phyloP scores from a whole-genome alignment of 495 filamentous ascomycete species.

The Penicillium alfredii region DNA sequence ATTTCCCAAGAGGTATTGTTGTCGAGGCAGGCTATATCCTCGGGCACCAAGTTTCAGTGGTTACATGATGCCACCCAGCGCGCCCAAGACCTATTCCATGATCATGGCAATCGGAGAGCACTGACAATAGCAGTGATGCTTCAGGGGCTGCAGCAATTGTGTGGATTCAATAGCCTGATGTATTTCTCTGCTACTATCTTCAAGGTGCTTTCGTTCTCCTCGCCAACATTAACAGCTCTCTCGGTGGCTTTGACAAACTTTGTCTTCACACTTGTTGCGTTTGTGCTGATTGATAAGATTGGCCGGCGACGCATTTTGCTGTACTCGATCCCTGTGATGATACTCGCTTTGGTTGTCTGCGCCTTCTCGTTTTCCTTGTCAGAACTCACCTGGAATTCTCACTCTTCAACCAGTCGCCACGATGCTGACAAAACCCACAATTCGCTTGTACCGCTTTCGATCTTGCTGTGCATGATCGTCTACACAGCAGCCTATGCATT shows the following conservation, averaged over 20 bases:
- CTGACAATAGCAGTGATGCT: constrained; percentile 78
- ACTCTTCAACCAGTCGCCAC: constrained; percentile 3
- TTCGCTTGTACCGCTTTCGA: constrained; percentile 35
- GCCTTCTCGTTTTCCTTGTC: constrained; percentile 62
- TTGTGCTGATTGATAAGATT: constrained; percentile 71
- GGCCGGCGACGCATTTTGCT: constrained; percentile 78
- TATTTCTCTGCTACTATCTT: constrained; percentile 95
- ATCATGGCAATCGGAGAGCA: constrained; percentile 67
- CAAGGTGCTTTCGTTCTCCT: constrained; percentile 66
- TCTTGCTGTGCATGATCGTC: constrained; percentile 67
- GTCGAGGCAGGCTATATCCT: constrained; percentile 15
- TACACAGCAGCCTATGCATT: constrained; percentile 82
- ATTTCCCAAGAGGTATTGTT: constrained; percentile 58
- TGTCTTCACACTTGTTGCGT: constrained; percentile 68
- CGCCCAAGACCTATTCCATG: constrained; percentile 49
- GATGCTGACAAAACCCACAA: constrained; percentile 5
- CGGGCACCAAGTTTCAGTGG: constrained; percentile 19
- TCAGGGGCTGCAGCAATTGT: constrained; percentile 84
- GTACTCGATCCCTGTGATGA: constrained; percentile 81
- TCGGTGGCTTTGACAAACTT: constrained; percentile 82
- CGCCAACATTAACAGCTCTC: constrained; percentile 75
- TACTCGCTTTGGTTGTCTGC: constrained; percentile 59
- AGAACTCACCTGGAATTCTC: constrained; percentile 20
- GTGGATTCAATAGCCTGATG: constrained; percentile 92
- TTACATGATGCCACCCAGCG: constrained; percentile 31